Evolutionary conservation across 441 rosid genomes (phyloP), one percentile per base, ranked within the genome.

Genomic region (Biscutella auriculata): DNA sequence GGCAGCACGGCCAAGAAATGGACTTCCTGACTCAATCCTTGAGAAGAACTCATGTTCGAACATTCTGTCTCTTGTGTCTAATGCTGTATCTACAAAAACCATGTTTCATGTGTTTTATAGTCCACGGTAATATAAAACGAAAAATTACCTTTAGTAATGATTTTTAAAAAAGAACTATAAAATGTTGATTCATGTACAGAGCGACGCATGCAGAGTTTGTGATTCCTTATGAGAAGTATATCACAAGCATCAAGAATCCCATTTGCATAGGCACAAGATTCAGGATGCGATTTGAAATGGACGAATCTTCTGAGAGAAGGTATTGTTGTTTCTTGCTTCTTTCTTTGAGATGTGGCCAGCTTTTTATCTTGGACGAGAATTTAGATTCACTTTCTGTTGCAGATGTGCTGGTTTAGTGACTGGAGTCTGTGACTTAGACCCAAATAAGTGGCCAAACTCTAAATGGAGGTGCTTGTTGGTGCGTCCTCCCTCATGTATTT

Each of bases 381-480:
- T 13, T 41, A 25, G 8, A 21, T 35, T 57, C 30, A n/a, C 40
- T 12, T 27, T 39, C 57, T 53, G 43, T 70, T 72, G 72, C 81
- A 91, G 91, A 75, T 81, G 74, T 45, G 76, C 76, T 53, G 98
- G 98, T 57, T 78, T 81, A 12, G 93, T 85, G 63, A 79, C 76
- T 37, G 90, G 95, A 56, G 71, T 80, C 25, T 64, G 79, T 50
- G 95, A 88, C 78, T 63, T 72, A 76, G 93, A 91, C 77, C 86
- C 89, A 3, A 78, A 79, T 67, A 74, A 84, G 66, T 91, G 98
- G 98, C 86, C 93, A 25, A 82, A 82, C 71, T 91, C 98, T 14
- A 88, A 85, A 75, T 91, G 98, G 98, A 82, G 93, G 70, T 88
- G 91, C 83, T 68, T 91, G 59, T 71, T 72, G 91, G 98, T 91